These are phyloP conservation scores for Mortierella sp. DNA, from an alignment of 371 early-diverging fungal genomes.

Conservation along the genomic window DNA sequence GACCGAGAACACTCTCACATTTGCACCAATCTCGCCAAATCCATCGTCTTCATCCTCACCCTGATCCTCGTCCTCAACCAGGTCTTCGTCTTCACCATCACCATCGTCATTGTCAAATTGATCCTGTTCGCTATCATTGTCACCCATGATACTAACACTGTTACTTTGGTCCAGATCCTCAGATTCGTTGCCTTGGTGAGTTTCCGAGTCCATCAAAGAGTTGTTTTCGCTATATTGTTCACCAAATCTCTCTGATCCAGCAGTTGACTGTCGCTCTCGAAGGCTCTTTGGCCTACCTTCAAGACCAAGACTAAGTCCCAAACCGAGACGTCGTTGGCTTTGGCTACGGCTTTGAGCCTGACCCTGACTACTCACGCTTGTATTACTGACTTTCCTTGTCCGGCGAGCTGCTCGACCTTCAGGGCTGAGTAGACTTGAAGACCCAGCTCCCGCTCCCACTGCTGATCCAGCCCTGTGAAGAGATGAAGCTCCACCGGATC, in stretches of 20 bases:
- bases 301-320: constrained; percentile 1
- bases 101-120: constrained; percentile 1
- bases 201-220: constrained; percentile 2
- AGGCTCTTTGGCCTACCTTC: background rate
- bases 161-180: background rate
- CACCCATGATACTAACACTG: background rate
- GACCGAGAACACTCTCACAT: constrained; percentile 52
- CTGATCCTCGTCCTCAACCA: constrained; percentile 10
- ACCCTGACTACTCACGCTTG: constrained; percentile 1
- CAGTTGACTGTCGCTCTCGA: constrained; percentile 4
- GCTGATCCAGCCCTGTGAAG: background rate
- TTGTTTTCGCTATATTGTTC: constrained; percentile 8
- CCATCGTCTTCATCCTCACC: constrained; percentile 19
- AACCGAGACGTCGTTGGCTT: background rate
- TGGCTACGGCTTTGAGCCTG: background rate
- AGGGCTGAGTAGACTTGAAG: constrained; percentile 8
- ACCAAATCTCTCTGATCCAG: constrained; percentile 10
- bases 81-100: constrained; percentile 11
- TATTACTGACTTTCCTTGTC: constrained; percentile 10
- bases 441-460: constrained; percentile 1
- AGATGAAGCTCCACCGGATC: background rate
- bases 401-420: background rate
- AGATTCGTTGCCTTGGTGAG: background rate
- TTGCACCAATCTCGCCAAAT: constrained; percentile 11
- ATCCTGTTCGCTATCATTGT: constrained; percentile 6